phyloP scores from a whole-genome alignment of 1,139 yeast genomes.

The Yamadazyma atlantica region DNA sequence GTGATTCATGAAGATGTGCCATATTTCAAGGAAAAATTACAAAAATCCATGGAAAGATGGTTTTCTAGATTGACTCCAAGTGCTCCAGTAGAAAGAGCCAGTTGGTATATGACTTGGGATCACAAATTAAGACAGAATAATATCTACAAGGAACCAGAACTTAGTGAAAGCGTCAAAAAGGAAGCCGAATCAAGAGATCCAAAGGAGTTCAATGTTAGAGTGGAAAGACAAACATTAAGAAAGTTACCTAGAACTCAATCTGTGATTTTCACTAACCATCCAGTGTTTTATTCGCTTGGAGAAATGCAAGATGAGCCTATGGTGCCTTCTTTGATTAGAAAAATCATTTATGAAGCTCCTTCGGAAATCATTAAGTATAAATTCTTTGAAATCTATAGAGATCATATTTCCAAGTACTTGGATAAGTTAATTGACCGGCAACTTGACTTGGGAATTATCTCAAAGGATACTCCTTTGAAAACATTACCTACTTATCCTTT shows the following conservation, averaged over 20 bases:
- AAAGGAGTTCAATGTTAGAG: slow-evolving; percentile 53
- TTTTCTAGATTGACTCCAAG: slow-evolving; percentile 58
- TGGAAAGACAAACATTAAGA: slow-evolving; percentile 55
- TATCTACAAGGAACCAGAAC: slow-evolving; percentile 48
- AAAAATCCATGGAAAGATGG: slow-evolving; percentile 75
- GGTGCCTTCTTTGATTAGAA: slow-evolving; percentile 64
- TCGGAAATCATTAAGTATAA: slow-evolving; percentile 64
- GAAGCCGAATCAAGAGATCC: slow-evolving; percentile 31
- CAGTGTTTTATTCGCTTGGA: slow-evolving; percentile 65
- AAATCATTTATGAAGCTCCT: slow-evolving; percentile 66
- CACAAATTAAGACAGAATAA: slow-evolving; percentile 57
- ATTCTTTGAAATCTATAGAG: slow-evolving; percentile 55
- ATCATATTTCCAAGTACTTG: slow-evolving; percentile 58
- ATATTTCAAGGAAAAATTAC: slow-evolving; percentile 63
- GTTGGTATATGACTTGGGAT: slow-evolving; percentile 77
- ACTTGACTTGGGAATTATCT: slow-evolving; percentile 53
- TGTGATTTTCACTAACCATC: slow-evolving; percentile 63
- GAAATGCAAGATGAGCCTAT: slow-evolving; percentile 79
- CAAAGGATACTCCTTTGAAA: slow-evolving; percentile 55
- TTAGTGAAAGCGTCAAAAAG: slow-evolving; percentile 31
- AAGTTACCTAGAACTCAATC: slow-evolving; percentile 49
- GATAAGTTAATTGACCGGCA: slow-evolving; percentile 59
- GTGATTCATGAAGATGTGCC: slow-evolving; percentile 72
- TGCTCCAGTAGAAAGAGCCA: slow-evolving; percentile 70
- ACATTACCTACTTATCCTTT: slow-evolving; percentile 68